Evolutionary conservation across 441 rosid species (phyloP).

Genomic region (Raphanus hybrid): DNA sequence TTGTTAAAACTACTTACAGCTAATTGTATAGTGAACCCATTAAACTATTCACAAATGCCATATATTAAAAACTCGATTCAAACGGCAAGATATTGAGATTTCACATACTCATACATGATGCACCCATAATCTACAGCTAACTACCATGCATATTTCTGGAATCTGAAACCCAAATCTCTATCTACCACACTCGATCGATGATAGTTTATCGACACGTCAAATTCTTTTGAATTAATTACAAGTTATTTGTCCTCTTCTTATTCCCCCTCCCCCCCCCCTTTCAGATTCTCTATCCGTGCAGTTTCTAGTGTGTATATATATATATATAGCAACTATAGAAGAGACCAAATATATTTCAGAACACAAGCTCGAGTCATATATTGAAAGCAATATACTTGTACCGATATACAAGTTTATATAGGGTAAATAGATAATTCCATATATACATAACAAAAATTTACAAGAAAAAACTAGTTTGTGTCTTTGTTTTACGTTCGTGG

Average conservation of each 20-base stretch:
- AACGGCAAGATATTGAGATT: slow-evolving; percentile 10
- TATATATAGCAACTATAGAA: slow-evolving; percentile 23
- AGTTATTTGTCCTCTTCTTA: background rate
- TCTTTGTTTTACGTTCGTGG: background rate
- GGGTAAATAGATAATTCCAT: background rate
- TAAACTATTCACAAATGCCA: background rate
- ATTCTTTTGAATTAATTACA: background rate
- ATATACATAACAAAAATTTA: background rate
- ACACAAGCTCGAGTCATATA: slow-evolving; percentile 29
- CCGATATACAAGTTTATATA: background rate
- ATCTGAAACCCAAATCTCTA: background rate
- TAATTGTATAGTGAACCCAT: background rate
- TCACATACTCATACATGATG: background rate
- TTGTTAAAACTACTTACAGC: no score
- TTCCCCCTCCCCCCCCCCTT: background rate
- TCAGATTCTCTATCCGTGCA: slow-evolving; percentile 36
- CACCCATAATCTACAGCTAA: background rate
- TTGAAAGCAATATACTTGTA: background rate
- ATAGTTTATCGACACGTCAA: background rate
- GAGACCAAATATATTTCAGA: slow-evolving; percentile 23
- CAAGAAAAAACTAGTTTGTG: background rate
- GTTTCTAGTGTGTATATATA: slow-evolving; percentile 29
- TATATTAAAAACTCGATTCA: background rate
- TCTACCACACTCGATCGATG: background rate
- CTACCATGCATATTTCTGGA: slow-evolving; percentile 18